A percentile compares a stretch with the other conserved stretches of the same genome.
Evolutionary conservation across 2,329 filamentous ascomycete genomes (phyloP).

Genomic region (Magnaporthiopsis rhizophila): DNA sequence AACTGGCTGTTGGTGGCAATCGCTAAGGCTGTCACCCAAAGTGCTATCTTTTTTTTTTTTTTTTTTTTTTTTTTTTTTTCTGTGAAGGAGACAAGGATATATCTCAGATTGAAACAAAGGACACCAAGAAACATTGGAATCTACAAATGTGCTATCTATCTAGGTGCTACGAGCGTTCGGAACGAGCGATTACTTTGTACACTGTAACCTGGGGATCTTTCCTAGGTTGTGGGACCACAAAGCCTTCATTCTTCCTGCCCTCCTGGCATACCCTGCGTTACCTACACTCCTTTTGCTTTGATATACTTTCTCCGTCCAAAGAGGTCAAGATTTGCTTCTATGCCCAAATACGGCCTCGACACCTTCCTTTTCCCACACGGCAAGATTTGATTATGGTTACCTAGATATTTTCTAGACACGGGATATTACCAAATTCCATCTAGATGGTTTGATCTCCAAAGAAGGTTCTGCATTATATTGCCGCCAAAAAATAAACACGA

Average conservation of each 20-base stretch:
- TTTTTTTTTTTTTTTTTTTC: background rate
- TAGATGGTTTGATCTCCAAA: background rate
- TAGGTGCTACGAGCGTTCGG: background rate
- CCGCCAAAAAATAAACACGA: background rate
- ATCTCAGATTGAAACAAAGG: background rate
- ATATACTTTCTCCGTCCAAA: background rate
- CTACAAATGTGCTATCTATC: background rate
- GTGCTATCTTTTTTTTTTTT: background rate
- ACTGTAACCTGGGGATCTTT: background rate
- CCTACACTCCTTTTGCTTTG: background rate
- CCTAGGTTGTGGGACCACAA: background rate
- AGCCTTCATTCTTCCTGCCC: background rate
- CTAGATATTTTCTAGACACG: background rate
- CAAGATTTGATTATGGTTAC: background rate
- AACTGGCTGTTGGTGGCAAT: background rate
- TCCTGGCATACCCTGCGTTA: background rate
- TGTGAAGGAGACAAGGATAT: background rate
- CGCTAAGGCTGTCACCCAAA: no score
- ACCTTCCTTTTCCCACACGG: background rate
- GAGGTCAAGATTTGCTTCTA: background rate
- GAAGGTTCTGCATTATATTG: no score
- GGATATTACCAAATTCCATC: background rate
- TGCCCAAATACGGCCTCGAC: background rate
- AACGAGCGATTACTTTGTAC: background rate
- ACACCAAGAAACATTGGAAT: background rate